Base-by-base conservation (phyloP, 2,329 filamentous ascomycete genomes). In the Cordyceps fumosorosea region DNA sequence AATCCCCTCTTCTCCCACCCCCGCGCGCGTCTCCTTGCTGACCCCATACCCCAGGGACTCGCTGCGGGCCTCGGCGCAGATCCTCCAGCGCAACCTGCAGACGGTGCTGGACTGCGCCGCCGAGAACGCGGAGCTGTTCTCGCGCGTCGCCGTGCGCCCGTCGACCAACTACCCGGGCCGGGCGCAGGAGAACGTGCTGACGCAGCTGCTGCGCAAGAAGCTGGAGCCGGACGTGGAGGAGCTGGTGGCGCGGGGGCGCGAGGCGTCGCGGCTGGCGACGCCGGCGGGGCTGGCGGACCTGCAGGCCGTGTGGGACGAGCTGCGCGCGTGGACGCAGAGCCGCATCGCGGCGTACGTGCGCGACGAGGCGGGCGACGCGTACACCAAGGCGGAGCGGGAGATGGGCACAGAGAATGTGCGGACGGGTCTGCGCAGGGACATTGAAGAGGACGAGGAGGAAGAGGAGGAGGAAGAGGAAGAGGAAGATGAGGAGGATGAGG, bases 121-220 rank as follows among this genome's bases (percentile, higher is more conserved):
- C 65, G 82, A 87, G 60, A 84, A 93, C 69, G 77, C 83, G 47
- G 82, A 87, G 48, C 81, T 91, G 52, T 85, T 96, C 65, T 81
- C 81, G 62, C 84, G 85, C 60, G 81, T 91, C 57, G 88, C 89
- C 65, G 84, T 90, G 24, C 91, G 90, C 70, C 91, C 91, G 0
- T 85, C 87, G 14, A 89, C 90, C 2, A 86, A 87, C 72, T 95
- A 84, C 74, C 91, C 85, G 5, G 88, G 85, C 44, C 87, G 83
- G 67, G 87, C 82, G 5, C 86, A 90, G 63, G 85, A 89, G 72
- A 76, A 74, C 55, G 80, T 90, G 4, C 80, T 93, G 1, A 80
- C 84, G 29, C 84, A 88, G 68, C 79, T 96, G 2, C 78, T 96
- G 37, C 87, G 91, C 45, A 96, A 95, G 75, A 95, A 95, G 72